A percentile compares a stretch with the other conserved stretches of the same genome.
Evolutionary conservation across 305 asterid genomes (phyloP).

Genomic region (Fraxinus sp.): DNA sequence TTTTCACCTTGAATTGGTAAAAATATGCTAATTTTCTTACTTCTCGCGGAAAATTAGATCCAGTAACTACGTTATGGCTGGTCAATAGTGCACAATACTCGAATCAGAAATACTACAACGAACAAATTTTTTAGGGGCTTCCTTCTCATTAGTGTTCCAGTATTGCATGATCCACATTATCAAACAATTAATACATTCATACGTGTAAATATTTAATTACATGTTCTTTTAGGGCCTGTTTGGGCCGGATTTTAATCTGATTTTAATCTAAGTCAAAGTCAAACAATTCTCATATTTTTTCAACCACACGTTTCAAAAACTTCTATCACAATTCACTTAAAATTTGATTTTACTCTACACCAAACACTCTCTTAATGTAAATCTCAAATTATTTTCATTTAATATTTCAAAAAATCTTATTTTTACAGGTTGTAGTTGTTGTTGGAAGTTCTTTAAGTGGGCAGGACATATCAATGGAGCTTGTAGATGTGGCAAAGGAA

Average conservation of each 20-base stretch:
- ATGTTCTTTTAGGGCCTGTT: no score
- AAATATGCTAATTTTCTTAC: no score
- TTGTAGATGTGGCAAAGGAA: conserved; percentile 73
- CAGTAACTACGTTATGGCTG: no score
- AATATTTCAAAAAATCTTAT: not conserved
- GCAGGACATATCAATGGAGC: conserved; percentile 81
- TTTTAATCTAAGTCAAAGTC: no score
- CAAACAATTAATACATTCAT: not conserved
- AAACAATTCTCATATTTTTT: no score
- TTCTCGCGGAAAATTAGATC: not conserved
- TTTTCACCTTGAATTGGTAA: not conserved
- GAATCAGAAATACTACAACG: not conserved
- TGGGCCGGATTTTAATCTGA: no score
- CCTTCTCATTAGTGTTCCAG: not conserved
- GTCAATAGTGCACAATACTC: not conserved
- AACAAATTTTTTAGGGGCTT: not conserved
- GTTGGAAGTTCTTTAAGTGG: conserved; percentile 87
- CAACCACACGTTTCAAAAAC: no score
- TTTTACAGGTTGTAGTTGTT: conserved; percentile 71
- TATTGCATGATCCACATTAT: not conserved
- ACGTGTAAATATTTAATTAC: no score
- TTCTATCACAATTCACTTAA: no score
- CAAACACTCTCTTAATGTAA: no score
- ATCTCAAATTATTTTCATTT: not conserved
- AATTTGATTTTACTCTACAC: no score